Evolutionary conservation across 2,329 filamentous ascomycete species (phyloP).

Genomic region (Colletotrichum lindemuthianum): DNA sequence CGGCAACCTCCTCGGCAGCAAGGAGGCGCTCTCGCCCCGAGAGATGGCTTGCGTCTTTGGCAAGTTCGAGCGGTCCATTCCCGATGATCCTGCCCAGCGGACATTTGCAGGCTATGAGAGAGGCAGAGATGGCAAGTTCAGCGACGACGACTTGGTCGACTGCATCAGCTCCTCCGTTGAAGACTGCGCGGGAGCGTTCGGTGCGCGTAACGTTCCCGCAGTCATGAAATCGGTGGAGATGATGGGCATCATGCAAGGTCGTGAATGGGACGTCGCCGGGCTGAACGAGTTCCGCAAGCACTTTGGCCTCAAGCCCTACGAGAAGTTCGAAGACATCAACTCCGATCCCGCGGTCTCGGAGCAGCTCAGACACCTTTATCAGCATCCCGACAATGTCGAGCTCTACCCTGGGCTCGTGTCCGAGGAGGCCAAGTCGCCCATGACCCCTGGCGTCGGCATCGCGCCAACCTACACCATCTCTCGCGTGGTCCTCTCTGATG

Average conservation of each 20-base stretch:
- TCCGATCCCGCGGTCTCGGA: slow-evolving; percentile 76
- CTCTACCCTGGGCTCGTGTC: slow-evolving; percentile 82
- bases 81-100: slow-evolving; percentile 74
- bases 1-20: slow-evolving; percentile 64
- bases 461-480: slow-evolving; percentile 81
- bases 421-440: slow-evolving; percentile 78
- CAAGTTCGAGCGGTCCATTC: slow-evolving; percentile 69
- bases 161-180: slow-evolving; percentile 77
- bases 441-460: slow-evolving; percentile 79
- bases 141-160: slow-evolving; percentile 79
- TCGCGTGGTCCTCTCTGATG: slow-evolving; percentile 80
- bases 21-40: slow-evolving; percentile 63
- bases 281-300: slow-evolving; percentile 89
- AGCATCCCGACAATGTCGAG: slow-evolving; percentile 83
- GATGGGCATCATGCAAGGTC: slow-evolving; percentile 80
- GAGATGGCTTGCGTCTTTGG: slow-evolving; percentile 72
- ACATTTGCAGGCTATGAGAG: slow-evolving; percentile 74
- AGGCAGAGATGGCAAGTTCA: slow-evolving; percentile 73
- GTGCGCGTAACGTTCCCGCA: slow-evolving; percentile 77
- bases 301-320: slow-evolving; percentile 80
- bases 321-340: slow-evolving; percentile 86
- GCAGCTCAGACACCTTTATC: slow-evolving; percentile 74
- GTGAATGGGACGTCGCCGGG: slow-evolving; percentile 80
- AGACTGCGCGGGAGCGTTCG: slow-evolving; percentile 80
- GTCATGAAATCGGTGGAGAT: slow-evolving; percentile 82